Conservation (phyloP, 148 eudicot species). For the Rhododendron molle region DNA sequence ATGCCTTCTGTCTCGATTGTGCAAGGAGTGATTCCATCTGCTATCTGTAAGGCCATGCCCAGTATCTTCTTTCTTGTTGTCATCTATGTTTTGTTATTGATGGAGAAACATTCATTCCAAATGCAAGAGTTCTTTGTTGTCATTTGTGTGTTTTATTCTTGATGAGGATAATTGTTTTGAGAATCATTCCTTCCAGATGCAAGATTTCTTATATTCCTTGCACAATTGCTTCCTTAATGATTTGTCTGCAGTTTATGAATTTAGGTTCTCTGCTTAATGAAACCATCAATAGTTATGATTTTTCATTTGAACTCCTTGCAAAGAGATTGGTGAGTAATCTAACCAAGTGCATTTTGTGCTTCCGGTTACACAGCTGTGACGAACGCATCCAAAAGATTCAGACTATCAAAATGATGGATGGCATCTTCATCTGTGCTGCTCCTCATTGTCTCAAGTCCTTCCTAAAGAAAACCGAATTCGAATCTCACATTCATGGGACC, state of each 20-base stretch:
- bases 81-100: neutral
- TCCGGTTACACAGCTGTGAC: constrained; percentile 57
- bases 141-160: neutral
- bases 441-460: constrained; percentile 92
- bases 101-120: neutral
- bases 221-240: neutral
- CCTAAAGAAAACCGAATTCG: constrained; percentile 70
- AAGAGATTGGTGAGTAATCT: neutral
- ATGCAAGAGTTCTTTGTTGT: neutral
- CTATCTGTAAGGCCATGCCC: constrained; percentile 65
- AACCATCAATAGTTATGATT: neutral
- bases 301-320: neutral
- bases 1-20: constrained; percentile 95
- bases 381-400: constrained; percentile 95
- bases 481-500: constrained; percentile 52
- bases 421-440: constrained; percentile 83
- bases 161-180: neutral
- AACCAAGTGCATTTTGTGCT: neutral
- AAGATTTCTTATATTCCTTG: constrained; percentile 2
- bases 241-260: neutral
- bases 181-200: neutral
- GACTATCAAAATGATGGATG: constrained; percentile 90
- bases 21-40: constrained; percentile 98
- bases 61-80: neutral
- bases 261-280: neutral